Conservation (phyloP, 228 moss, liverwort and hornwort genomes). For the Sphagnum magellanicum region DNA sequence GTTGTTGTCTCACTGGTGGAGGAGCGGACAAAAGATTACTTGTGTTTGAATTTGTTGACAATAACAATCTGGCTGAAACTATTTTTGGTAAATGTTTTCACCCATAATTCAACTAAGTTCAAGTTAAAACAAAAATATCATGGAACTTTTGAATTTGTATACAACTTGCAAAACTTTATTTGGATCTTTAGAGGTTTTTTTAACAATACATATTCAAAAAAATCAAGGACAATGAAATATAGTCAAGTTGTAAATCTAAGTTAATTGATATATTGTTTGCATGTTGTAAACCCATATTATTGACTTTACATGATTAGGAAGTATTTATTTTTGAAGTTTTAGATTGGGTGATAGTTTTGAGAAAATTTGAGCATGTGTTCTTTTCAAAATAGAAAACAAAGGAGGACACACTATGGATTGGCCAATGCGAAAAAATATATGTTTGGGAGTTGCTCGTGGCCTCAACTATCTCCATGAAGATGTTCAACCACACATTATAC, state of each 20-base stretch:
- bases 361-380: neutral
- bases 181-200: too few relatives aligned
- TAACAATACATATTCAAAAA: too few relatives aligned
- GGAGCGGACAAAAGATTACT: constrained; percentile 45
- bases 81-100: constrained; percentile 32
- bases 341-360: too few relatives aligned
- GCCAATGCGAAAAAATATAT: constrained; percentile 31
- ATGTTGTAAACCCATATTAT: too few relatives aligned
- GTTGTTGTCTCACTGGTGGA: constrained; percentile 35
- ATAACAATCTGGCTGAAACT: constrained; percentile 39
- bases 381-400: neutral
- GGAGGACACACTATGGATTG: constrained; percentile 12
- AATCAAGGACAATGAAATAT: too few relatives aligned
- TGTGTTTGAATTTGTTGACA: constrained; percentile 62
- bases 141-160: too few relatives aligned
- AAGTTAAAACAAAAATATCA: neutral
- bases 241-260: too few relatives aligned
- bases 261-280: too few relatives aligned
- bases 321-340: too few relatives aligned
- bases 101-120: too few relatives aligned
- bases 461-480: constrained; percentile 47
- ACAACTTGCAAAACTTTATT: too few relatives aligned
- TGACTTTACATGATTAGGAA: too few relatives aligned
- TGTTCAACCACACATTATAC: constrained; percentile 38
- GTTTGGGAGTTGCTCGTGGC: constrained; percentile 33